These are phyloP conservation scores for Filobasidium floriforme DNA, from an alignment of 768 basidiomycete species.

Conservation along the genomic window DNA sequence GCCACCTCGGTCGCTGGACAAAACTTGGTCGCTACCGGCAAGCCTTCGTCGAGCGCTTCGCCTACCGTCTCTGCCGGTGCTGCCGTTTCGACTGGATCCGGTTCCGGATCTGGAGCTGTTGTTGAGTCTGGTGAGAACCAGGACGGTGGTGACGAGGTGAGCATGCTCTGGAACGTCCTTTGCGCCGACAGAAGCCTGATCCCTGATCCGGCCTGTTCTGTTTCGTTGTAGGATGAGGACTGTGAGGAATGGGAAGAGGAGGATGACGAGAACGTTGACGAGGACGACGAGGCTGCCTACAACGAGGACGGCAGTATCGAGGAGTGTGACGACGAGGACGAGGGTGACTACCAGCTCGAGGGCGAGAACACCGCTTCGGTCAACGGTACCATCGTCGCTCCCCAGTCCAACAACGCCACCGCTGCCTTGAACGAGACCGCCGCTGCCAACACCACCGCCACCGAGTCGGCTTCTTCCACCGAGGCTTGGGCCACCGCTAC, in stretches of 20 bases:
- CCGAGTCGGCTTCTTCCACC: constrained; percentile 6
- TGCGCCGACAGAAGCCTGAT: not conserved
- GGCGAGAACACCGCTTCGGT: not conserved
- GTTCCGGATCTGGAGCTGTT: not conserved
- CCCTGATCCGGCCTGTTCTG: not conserved
- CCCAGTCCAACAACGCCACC: constrained; percentile 9
- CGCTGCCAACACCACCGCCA: constrained; percentile 7
- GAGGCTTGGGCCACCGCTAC: not conserved
- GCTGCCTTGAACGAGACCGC: constrained; percentile 12
- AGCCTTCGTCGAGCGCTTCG: not conserved
- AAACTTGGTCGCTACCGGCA: not conserved
- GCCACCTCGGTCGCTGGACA: not conserved
- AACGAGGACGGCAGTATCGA: constrained; percentile 1
- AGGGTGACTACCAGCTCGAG: not conserved
- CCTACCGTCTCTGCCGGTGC: not conserved
- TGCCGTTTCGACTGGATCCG: constrained; percentile 7
- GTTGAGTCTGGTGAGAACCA: constrained; percentile 2
- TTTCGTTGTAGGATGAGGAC: constrained; percentile 1
- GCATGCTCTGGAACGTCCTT: not conserved
- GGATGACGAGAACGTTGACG: constrained; percentile 14
- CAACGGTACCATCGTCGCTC: constrained; percentile 3
- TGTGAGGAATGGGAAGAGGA: constrained; percentile 13
- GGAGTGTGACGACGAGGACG: constrained; percentile 19
- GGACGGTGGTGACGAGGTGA: not conserved
- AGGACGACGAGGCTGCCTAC: constrained; percentile 10